These are phyloP conservation scores for Corymbia citriodora DNA, from an alignment of 441 rosid genomes.

Conservation along the genomic window DNA sequence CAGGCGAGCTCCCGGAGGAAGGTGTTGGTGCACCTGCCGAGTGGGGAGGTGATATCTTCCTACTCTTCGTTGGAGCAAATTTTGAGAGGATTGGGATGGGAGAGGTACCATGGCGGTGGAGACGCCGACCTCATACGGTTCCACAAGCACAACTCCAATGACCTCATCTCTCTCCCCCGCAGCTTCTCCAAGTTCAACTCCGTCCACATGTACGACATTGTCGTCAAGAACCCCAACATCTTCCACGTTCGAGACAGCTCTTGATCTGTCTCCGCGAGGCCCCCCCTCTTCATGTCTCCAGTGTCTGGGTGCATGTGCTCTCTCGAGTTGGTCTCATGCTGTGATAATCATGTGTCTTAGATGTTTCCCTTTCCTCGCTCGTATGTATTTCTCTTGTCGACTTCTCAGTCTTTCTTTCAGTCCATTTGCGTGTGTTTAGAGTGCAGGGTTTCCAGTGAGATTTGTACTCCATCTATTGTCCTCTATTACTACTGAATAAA, in stretches of 20 bases:
- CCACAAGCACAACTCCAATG: constrained; percentile 10
- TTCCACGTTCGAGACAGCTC: constrained; percentile 5
- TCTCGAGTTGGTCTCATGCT: neutral
- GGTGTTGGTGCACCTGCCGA: constrained; percentile 4
- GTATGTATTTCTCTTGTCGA: neutral
- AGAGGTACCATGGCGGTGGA: neutral
- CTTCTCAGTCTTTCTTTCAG: neutral
- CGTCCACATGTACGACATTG: constrained; percentile 11
- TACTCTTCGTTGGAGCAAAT: constrained; percentile 1
- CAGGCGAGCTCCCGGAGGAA: neutral
- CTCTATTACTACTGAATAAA: neutral
- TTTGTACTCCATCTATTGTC: neutral
- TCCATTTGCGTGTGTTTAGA: neutral
- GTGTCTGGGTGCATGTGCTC: neutral
- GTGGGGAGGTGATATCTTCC: constrained; percentile 6
- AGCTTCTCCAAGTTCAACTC: constrained; percentile 8
- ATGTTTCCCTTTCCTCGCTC: neutral
- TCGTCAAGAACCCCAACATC: constrained; percentile 7
- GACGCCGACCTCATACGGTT: constrained; percentile 1
- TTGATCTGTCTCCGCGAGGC: neutral
- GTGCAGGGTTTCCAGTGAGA: neutral
- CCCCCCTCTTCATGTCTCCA: neutral
- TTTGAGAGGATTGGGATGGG: constrained; percentile 2
- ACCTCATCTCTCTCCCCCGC: constrained; percentile 8
- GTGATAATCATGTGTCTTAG: neutral